A percentile compares a stretch with the other conserved stretches of the same genome.
phyloP scores from a whole-genome alignment of 768 basidiomycete species.

The Tricholoma bakamatsutake region DNA sequence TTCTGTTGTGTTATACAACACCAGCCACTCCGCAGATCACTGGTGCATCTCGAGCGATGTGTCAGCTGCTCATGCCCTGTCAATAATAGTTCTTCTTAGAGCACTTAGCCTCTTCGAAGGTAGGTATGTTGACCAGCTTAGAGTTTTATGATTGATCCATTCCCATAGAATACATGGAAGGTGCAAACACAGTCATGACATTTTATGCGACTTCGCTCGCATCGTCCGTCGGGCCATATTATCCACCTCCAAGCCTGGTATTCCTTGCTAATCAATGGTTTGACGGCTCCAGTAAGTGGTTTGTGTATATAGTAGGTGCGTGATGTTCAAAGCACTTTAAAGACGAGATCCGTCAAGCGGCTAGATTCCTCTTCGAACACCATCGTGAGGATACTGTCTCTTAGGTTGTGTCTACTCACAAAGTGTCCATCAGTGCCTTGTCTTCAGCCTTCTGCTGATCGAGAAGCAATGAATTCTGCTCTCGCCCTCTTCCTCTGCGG shows the following conservation, averaged over 20 bases:
- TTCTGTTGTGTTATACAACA: conserved; percentile 37
- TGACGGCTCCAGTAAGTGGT: conserved; percentile 56
- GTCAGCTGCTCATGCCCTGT: conserved; percentile 66
- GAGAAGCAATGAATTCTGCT: conserved; percentile 53
- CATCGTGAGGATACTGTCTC: neutral
- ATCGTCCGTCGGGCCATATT: conserved; percentile 51
- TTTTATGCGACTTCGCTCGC: conserved; percentile 77
- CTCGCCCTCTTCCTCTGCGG: conserved; percentile 79
- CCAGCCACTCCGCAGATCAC: conserved; percentile 29
- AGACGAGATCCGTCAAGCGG: conserved; percentile 76
- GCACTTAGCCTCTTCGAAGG: conserved; percentile 74
- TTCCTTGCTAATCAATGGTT: conserved; percentile 76
- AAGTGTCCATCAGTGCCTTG: conserved; percentile 58
- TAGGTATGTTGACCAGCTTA: conserved; percentile 6
- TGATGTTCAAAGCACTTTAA: conserved; percentile 4
- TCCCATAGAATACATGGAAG: conserved; percentile 55
- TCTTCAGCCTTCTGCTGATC: conserved; percentile 54
- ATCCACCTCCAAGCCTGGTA: conserved; percentile 63
- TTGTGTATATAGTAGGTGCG: neutral
- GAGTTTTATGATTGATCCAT: conserved; percentile 2
- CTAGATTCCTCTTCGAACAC: conserved; percentile 69
- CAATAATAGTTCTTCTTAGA: conserved; percentile 61
- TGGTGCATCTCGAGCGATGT: conserved; percentile 75
- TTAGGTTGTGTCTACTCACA: conserved; percentile 34
- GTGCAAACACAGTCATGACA: conserved; percentile 66